phyloP scores from a whole-genome alignment of 2,329 filamentous ascomycete genomes.

The Arthroderma sp. region DNA sequence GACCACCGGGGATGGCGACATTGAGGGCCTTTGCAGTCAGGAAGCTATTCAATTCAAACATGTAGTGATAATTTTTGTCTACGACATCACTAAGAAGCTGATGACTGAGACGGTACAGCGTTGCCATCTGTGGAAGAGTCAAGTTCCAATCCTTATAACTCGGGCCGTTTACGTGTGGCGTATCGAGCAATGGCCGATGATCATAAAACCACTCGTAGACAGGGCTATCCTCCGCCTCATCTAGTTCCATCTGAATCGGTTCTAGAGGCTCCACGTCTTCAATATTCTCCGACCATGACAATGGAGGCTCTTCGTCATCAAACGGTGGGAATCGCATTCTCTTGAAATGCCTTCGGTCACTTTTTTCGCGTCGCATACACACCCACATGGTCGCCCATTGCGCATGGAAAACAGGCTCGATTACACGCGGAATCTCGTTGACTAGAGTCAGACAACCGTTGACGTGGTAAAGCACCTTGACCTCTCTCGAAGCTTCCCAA shows the following conservation, averaged over 20 bases:
- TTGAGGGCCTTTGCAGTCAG: conserved; percentile 94
- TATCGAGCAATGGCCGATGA: conserved; percentile 78
- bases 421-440: conserved; percentile 91
- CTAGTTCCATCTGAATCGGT: conserved; percentile 96
- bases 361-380: conserved; percentile 95
- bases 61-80: conserved; percentile 94
- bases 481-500: conserved; percentile 91
- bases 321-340: conserved; percentile 98
- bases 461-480: conserved; percentile 96
- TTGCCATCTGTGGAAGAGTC: conserved; percentile 86
- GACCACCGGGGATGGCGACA: conserved; percentile 92
- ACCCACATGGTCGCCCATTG: conserved; percentile 99
- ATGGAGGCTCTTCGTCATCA: conserved; percentile 91
- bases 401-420: conserved; percentile 93
- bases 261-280: conserved; percentile 96
- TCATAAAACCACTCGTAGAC: conserved; percentile 98
- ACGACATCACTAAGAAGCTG: conserved; percentile 83
- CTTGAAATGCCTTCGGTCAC: conserved; percentile 90
- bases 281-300: conserved; percentile 98
- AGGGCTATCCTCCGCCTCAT: conserved; percentile 80
- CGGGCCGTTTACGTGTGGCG: conserved; percentile 83
- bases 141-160: conserved; percentile 97
- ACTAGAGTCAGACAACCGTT: conserved; percentile 95
- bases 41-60: conserved; percentile 92
- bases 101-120: conserved; percentile 79